Conservation (phyloP, 768 basidiomycete genomes). For the Collybiopsis luxurians region DNA sequence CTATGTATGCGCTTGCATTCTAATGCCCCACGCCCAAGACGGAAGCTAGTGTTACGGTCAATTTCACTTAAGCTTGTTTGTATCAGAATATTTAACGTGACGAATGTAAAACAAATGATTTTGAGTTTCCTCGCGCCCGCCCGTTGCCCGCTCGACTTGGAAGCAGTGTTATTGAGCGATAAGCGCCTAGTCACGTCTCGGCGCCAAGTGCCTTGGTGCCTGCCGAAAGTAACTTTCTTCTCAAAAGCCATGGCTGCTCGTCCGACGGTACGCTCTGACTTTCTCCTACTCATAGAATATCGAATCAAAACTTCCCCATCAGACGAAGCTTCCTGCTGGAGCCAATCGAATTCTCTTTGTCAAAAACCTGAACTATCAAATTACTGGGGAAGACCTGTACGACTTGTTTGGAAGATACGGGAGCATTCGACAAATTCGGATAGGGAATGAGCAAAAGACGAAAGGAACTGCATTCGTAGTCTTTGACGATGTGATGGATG, state of each 20-base stretch:
- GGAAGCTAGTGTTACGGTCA: background rate
- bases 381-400: slow-evolving; percentile 91
- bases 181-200: no score
- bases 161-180: no score
- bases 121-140: no score
- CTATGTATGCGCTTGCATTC: background rate
- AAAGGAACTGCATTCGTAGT: slow-evolving; percentile 97
- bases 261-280: slow-evolving; percentile 54
- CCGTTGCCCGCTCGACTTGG: no score
- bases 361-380: slow-evolving; percentile 90
- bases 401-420: slow-evolving; percentile 98
- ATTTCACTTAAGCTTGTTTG: no score
- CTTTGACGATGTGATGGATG: slow-evolving; percentile 95
- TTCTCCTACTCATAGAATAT: slow-evolving; percentile 1
- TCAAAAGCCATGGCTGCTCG: slow-evolving; percentile 60
- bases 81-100: no score
- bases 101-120: no score
- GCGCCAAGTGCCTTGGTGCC: no score
- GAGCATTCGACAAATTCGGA: slow-evolving; percentile 90
- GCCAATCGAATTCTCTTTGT: slow-evolving; percentile 92
- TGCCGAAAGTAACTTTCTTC: background rate
- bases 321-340: slow-evolving; percentile 89
- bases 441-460: slow-evolving; percentile 89
- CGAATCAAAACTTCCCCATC: background rate
- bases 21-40: background rate